Evolutionary conservation across 1,284 basidiomycete genomes (phyloP).

Genomic region (Fistulinella cinereoalba): DNA sequence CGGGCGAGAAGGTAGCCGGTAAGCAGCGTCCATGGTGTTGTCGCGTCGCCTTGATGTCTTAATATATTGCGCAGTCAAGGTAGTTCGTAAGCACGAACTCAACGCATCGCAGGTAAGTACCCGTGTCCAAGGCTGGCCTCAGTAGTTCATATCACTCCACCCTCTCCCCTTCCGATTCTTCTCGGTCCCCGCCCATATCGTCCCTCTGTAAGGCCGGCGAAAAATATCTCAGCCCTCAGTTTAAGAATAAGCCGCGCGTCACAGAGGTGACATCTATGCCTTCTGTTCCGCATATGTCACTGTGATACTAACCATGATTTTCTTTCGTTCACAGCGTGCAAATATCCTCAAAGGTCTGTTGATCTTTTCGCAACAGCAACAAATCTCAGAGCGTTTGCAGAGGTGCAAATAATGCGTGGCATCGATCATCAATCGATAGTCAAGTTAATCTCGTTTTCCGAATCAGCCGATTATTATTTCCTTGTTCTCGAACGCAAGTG

Average conservation of each 20-base stretch:
- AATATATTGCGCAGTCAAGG: conserved; percentile 67
- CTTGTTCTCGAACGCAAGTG: conserved; percentile 85
- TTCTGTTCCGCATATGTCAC: conserved; percentile 23
- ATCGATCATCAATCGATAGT: conserved; percentile 89
- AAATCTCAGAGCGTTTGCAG: conserved; percentile 40
- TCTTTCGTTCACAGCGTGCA: conserved; percentile 68
- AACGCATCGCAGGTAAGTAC: conserved; percentile 91
- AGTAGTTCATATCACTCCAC: conserved; percentile 35
- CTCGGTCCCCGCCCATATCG: conserved; percentile 18
- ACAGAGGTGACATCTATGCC: conserved; percentile 77
- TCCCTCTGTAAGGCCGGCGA: conserved; percentile 71
- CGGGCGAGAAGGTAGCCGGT: conserved; percentile 87
- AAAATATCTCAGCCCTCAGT: conserved; percentile 88
- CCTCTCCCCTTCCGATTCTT: conserved; percentile 1
- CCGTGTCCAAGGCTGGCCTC: conserved; percentile 11
- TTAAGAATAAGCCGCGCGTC: conserved; percentile 94
- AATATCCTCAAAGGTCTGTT: conserved; percentile 89
- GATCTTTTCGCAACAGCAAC: too few species aligned
- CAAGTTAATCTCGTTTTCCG: conserved; percentile 85
- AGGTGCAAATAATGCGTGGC: conserved; percentile 99
- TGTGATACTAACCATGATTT: conserved; percentile 15
- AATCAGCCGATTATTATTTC: conserved; percentile 93
- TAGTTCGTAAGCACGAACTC: conserved; percentile 95
- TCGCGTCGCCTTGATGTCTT: conserved; percentile 1
- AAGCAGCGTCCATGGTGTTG: conserved; percentile 23